Evolutionary conservation across 2,329 filamentous ascomycete species (phyloP), one percentile per base, ranked within the genome.

Genomic region (Aspergillus glaucus): DNA sequence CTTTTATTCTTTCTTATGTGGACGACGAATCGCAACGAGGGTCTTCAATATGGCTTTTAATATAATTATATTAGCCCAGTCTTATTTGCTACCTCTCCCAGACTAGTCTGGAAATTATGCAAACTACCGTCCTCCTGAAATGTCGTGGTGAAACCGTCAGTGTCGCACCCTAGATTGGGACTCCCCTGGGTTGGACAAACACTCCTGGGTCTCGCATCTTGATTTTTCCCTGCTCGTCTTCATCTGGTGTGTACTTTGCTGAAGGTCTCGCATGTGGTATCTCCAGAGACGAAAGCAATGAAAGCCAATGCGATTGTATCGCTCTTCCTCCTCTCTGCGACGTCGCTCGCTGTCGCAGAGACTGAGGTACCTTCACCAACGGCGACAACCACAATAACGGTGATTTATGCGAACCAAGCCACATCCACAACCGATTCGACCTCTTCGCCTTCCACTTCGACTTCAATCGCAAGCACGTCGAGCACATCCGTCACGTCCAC

Each of bases 351-450:
- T n/a, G 56, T 58, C 45, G 63, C 60, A 15, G 61, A 64, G 36
- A 59, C 58, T 28, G 50, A 57, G 26, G 58, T 50, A 22, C 58
- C 55, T 43, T 65, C 63, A 45, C 53, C 61, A 19, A 62, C 62
- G 37, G 58, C 67, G 21, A 70, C 67, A 17, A 64, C 66, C 43
- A 69, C 70, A 52, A 75, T 75, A 54, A 74, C 74, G 21, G 55
- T 72, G 15, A 44, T 69, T 3, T 72, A 73, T 14, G 70, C 73
- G 40, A 71, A 77, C 15, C 68, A 72, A 10, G 60, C 64, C 9
- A 40, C 37, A 3, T 40, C 37, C 14, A 40, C 19, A 15, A 40
- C 8, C 37, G 17, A 40, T 40, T 40, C 9, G 9, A 40, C 17
- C 17, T 40, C 37, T 10, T 12, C 37, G 9, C 3, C 8, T 21